Conservation (phyloP, 306 rosid species). For the Acacia melanoxylon region DNA sequence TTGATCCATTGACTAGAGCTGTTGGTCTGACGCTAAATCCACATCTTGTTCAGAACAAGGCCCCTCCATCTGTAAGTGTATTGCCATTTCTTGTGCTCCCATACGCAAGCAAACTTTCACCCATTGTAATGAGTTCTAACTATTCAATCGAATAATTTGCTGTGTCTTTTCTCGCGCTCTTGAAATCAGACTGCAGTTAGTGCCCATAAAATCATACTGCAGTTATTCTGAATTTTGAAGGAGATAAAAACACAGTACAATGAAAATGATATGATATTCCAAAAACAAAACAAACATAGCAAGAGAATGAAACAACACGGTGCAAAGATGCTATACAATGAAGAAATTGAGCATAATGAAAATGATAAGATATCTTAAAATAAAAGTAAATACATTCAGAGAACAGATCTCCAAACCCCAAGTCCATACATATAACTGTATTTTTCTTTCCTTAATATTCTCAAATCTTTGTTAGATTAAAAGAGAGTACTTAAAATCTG, state of each 20-base stretch:
- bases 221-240: slow-evolving; percentile 12
- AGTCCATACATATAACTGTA: neutral
- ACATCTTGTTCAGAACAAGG: slow-evolving; percentile 77
- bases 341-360: neutral
- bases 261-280: neutral
- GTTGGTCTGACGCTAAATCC: slow-evolving; percentile 95
- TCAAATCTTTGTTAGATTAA: neutral
- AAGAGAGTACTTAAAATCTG: neutral
- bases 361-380: neutral
- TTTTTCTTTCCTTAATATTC: neutral
- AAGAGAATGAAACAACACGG: neutral
- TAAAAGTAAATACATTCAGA: neutral
- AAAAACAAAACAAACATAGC: neutral
- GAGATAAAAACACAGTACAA: neutral
- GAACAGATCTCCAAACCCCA: neutral
- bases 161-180: slow-evolving; percentile 17
- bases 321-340: neutral
- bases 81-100: slow-evolving; percentile 10
- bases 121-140: slow-evolving; percentile 5
- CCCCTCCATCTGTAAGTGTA: slow-evolving; percentile 76
- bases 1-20: slow-evolving; percentile 90
- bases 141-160: neutral
- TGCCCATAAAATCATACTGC: slow-evolving; percentile 3
- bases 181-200: slow-evolving; percentile 8
- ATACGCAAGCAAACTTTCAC: slow-evolving; percentile 2